phyloP scores from a whole-genome alignment of 306 rosid species.

The Prunus fruticosa region DNA sequence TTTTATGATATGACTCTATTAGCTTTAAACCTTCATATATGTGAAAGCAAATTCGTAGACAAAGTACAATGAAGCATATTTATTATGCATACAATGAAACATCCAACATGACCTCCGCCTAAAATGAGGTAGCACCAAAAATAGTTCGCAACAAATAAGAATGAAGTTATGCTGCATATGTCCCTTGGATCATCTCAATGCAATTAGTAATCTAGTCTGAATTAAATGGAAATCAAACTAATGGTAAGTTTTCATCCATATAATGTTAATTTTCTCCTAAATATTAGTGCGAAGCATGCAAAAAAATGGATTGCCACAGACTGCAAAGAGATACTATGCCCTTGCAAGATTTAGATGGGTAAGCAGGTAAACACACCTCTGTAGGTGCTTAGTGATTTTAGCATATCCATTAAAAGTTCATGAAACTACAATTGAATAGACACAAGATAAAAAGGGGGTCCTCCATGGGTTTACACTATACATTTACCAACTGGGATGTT shows the following conservation, averaged over 20 bases:
- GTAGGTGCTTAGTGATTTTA: background rate
- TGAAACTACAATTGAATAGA: background rate
- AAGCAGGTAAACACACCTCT: background rate
- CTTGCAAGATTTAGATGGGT: too few species aligned
- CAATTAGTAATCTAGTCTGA: background rate
- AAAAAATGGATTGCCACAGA: background rate
- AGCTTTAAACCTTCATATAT: background rate
- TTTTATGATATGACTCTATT: constrained; percentile 10
- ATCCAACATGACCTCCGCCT: background rate
- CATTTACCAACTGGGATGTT: background rate
- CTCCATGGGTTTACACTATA: too few species aligned
- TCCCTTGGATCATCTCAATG: background rate
- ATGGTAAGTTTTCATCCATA: background rate
- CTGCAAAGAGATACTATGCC: background rate
- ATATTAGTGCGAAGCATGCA: background rate
- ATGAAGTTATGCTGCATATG: background rate
- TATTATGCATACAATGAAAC: background rate
- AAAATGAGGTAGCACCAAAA: background rate
- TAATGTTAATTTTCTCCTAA: background rate
- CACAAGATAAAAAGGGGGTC: background rate
- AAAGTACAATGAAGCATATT: background rate
- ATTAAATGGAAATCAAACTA: background rate
- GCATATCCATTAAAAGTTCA: background rate
- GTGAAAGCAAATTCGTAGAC: background rate
- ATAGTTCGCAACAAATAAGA: background rate